Evolutionary conservation across 179 eudicot species (phyloP), one percentile per base, ranked within the genome.

Genomic region (Carnegiea gigantea): DNA sequence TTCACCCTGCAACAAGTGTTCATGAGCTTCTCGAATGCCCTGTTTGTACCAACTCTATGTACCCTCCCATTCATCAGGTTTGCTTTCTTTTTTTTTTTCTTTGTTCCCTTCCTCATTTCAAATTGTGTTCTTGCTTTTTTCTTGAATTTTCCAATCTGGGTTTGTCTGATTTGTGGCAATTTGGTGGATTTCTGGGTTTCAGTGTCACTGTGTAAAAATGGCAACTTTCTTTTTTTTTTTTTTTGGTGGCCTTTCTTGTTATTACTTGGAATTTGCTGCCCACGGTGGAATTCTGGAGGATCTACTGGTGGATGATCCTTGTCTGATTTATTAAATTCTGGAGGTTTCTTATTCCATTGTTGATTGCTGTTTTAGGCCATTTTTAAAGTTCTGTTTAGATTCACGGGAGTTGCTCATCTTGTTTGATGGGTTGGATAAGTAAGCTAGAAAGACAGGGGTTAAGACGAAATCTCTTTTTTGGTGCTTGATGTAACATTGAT

Each of bases 31-130:
- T 95, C 75, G 97, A 95, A 85, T 95, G 98, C 73, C 98, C 98
- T 38, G 98, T 95, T 87, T 95, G 97, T 82, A 93, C 97, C 77
- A 93, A 93, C 88, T 95, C 93, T 80, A 95, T 95, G 98, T 95
- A 95, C 89, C 98, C 98, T 26, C 98, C 98, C 7, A 95, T 93
- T 77, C 98, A 93, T 81, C 98, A 93, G 98, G 98, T 95, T 78
- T 72, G 77, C 46, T 49, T 73, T 60, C 36, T 48, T 15, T 33
- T 24, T 23, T 65, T 13, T 65, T 8, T 26, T 10, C 33, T n/a
- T 23, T 10, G 11, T 17, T 67, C 68, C 18, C 68, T 62, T 17
- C n/a, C 68, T 62, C 68, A 6, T 24, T 62, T 24, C 23, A 24
- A 17, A 60, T 43, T 26, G 79, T 11, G 44, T 36, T 49, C 15